Evolutionary conservation across 73 alveolate genomes (phyloP).

Genomic region (Stentor roeselii): DNA sequence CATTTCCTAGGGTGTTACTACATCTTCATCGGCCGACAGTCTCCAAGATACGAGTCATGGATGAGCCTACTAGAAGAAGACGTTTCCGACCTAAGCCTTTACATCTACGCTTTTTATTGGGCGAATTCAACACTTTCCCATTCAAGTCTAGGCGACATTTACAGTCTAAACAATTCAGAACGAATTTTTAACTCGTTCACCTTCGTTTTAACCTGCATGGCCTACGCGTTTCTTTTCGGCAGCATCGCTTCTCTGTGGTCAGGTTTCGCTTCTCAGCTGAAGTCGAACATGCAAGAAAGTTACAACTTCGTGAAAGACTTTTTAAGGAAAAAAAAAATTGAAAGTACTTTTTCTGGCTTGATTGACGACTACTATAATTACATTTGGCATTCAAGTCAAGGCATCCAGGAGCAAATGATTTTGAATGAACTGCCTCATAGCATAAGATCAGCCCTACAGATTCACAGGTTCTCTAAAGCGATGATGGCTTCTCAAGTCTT

Average conservation of each 20-base stretch:
- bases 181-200: constrained; percentile 38
- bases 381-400: not conserved
- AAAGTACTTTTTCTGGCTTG: not conserved
- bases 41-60: constrained; percentile 3
- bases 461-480: not conserved
- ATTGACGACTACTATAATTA: constrained; percentile 9
- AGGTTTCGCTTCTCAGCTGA: constrained; percentile 36
- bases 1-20: constrained; percentile 18
- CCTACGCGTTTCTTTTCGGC: constrained; percentile 55
- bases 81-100: not conserved
- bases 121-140: constrained; percentile 48
- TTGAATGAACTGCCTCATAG: not conserved
- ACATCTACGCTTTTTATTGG: constrained; percentile 50
- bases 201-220: constrained; percentile 37
- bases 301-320: constrained; percentile 1
- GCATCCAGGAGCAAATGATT: not conserved
- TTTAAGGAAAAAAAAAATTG: not conserved
- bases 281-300: not conserved
- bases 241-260: constrained; percentile 47
- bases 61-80: not conserved
- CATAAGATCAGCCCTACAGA: not conserved
- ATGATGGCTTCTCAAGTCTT: not conserved
- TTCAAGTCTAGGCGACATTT: constrained; percentile 58
- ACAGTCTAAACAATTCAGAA: constrained; percentile 41
- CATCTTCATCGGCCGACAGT: not conserved